Evolutionary conservation across 140 eudicot genomes (phyloP).

Genomic region (Senecio squalidus): DNA sequence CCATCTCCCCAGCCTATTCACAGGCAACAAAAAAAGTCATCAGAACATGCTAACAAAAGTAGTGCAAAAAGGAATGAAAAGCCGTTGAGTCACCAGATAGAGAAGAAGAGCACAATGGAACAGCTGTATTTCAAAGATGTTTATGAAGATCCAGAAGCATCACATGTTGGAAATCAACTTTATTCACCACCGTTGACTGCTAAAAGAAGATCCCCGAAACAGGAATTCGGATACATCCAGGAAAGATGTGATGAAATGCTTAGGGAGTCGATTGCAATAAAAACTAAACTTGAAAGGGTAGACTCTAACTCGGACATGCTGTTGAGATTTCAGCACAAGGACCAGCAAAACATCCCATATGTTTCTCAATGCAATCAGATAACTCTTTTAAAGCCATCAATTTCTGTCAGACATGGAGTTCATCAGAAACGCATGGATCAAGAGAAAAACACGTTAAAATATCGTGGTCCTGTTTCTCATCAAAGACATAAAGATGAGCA

Average conservation of each 20-base stretch:
- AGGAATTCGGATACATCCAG: constrained; percentile 42
- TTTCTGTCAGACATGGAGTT: constrained; percentile 31
- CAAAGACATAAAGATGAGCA: constrained; percentile 25
- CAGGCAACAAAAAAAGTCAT: constrained; percentile 34
- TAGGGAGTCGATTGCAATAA: constrained; percentile 40
- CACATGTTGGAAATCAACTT: constrained; percentile 34
- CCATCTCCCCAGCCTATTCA: constrained; percentile 52
- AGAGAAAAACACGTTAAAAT: constrained; percentile 27
- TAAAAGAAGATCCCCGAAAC: constrained; percentile 33
- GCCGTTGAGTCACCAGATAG: constrained; percentile 20
- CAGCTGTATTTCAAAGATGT: constrained; percentile 71
- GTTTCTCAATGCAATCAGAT: constrained; percentile 44
- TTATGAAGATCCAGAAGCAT: constrained; percentile 75
- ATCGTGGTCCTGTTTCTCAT: constrained; percentile 24
- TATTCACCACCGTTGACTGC: constrained; percentile 33
- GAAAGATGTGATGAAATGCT: constrained; percentile 36
- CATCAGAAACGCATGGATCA: constrained; percentile 43
- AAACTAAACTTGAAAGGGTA: constrained; percentile 42
- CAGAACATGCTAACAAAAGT: constrained; percentile 34
- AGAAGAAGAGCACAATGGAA: constrained; percentile 35
- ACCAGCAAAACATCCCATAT: constrained; percentile 32
- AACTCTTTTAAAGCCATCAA: constrained; percentile 48
- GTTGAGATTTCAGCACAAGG: constrained; percentile 51
- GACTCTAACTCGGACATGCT: constrained; percentile 56
- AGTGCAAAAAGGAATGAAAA: constrained; percentile 20